Evolutionary conservation across 129 eudicot species (phyloP), one percentile per base, ranked within the genome.

Genomic region (Lactuca sativa): DNA sequence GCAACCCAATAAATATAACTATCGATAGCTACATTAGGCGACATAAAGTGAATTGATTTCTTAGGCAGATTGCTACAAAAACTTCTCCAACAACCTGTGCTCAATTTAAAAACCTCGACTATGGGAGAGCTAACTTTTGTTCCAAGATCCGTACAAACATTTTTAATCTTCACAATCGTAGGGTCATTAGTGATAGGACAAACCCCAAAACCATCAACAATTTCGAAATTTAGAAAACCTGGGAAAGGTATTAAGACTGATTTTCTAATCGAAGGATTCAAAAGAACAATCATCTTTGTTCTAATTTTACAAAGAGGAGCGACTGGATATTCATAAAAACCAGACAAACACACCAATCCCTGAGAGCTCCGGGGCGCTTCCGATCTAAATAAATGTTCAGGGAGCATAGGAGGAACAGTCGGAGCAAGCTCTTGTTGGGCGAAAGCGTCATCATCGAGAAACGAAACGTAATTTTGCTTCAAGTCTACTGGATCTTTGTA

Each of bases 121-220:
- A 9, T 3, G 9, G 62, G 34, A 9, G 31, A 7, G 34, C 9
- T 18, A 18, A 18, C 0, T 18, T 18, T 21, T 10, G 15, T 58
- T 30, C 11, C 14, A 30, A 58, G 0, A 7, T 30, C 62, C 33
- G 0, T 16, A 66, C 33, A 16, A 68, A 65, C 21, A 18, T 18
- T 18, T 18, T 83, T 78, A 82, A 14, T 21, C 62, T 16, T 40
- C 4, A 40, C 34, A 37, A 62, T 21, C 9, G 17, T 63, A 17
- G 68, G 68, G 32, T 63, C 38, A 43, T 14, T 6, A 5, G 56
- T 21, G 2, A 7, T 1, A 18, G 40, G 21, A 64, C 56, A 64
- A 44, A 21, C 40, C 18, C 56, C 57, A 64, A 43, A 43, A 56
- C 81, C 86, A 25, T 77, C 53, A 37, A 61, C 79, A 47, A 67